Percentiles rank a stretch among this genome's conserved stretches.
These are phyloP conservation scores for Fremontodendron californicum DNA, from an alignment of 345 rosid species.

Conservation along the genomic window DNA sequence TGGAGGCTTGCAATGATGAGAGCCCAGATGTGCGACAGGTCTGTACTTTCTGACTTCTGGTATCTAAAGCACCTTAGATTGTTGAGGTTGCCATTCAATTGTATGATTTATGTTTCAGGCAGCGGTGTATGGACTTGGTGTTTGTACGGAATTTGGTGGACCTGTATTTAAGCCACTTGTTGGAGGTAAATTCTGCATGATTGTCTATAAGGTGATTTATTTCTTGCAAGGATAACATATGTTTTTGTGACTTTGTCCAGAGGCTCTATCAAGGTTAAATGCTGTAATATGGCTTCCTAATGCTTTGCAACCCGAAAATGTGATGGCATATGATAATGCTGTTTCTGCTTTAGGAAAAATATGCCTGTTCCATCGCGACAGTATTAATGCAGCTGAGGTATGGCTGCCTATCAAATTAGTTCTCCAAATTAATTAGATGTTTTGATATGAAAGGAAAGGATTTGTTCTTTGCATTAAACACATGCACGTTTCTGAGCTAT, in stretches of 20 bases:
- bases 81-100: slow-evolving; percentile 6
- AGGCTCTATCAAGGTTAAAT: slow-evolving; percentile 93
- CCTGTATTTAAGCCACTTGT: slow-evolving; percentile 84
- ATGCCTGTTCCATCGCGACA: slow-evolving; percentile 83
- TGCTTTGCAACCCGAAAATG: slow-evolving; percentile 75
- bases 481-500: not conserved
- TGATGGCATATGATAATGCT: slow-evolving; percentile 99
- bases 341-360: slow-evolving; percentile 98
- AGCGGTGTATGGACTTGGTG: slow-evolving; percentile 99
- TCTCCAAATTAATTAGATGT: not conserved
- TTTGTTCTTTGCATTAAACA: not conserved
- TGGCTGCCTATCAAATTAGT: not conserved
- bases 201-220: not conserved
- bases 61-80: slow-evolving; percentile 9
- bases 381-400: slow-evolving; percentile 92
- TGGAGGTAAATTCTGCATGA: slow-evolving; percentile 59
- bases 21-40: slow-evolving; percentile 97
- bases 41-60: slow-evolving; percentile 8
- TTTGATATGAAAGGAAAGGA: not conserved
- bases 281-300: slow-evolving; percentile 76
- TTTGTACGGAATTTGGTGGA: slow-evolving; percentile 99
- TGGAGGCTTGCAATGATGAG: slow-evolving; percentile 98
- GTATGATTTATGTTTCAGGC: slow-evolving; percentile 51
- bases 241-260: slow-evolving; percentile 40
- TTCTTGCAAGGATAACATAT: slow-evolving; percentile 18